Evolutionary conservation across 1,284 basidiomycete genomes (phyloP).

Genomic region (Lentinula novae-zelandiae): DNA sequence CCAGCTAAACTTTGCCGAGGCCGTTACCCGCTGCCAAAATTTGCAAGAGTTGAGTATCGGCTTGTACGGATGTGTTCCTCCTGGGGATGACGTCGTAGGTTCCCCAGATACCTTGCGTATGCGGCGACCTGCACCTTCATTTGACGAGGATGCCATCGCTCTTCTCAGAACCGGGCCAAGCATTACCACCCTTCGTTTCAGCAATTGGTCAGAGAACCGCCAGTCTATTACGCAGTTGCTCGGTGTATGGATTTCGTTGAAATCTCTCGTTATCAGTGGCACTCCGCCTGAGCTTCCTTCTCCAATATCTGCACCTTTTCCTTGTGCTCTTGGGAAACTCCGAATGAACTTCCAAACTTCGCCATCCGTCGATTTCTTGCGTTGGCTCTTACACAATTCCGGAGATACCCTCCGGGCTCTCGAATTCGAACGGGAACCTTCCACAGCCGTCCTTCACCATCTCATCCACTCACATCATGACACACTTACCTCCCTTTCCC

Average conservation of each 20-base stretch:
- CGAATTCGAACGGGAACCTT: conserved; percentile 56
- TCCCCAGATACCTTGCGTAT: conserved; percentile 43
- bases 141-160: conserved; percentile 49
- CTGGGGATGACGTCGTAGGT: conserved; percentile 43
- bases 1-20: conserved; percentile 51
- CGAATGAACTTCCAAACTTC: conserved; percentile 48
- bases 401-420: conserved; percentile 43
- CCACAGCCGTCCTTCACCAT: conserved; percentile 51
- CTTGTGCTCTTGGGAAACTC: conserved; percentile 2
- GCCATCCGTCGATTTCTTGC: conserved; percentile 56
- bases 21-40: conserved; percentile 55
- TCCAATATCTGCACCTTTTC: conserved; percentile 39
- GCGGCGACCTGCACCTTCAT: conserved; percentile 47
- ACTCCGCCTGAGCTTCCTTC: conserved; percentile 49
- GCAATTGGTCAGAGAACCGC: conserved; percentile 66
- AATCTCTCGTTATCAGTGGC: conserved; percentile 54
- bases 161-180: conserved; percentile 50
- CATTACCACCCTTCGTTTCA: conserved; percentile 55
- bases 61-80: conserved; percentile 52
- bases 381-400: conserved; percentile 65
- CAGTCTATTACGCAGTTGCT: conserved; percentile 58
- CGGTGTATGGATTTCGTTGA: conserved; percentile 53
- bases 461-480: conserved; percentile 46
- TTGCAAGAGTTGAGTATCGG: conserved; percentile 52
- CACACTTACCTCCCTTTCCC: conserved; percentile 37